phyloP scores from a whole-genome alignment of 73 alveolate genomes.

The Paramecium pentaurelia region DNA sequence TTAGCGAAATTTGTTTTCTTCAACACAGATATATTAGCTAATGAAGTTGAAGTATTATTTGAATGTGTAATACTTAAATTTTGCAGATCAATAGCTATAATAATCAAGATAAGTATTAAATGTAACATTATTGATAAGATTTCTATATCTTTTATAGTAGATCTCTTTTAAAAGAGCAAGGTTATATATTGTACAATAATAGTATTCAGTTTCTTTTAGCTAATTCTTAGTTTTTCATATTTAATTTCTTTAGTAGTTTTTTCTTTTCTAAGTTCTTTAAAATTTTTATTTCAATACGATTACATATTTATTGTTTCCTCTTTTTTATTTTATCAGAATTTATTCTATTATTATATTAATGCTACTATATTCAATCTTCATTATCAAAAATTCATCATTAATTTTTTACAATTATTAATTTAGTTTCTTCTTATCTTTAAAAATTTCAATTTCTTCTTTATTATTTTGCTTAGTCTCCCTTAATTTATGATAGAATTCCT shows the following conservation, averaged over 20 bases:
- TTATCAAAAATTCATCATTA: constrained; percentile 70
- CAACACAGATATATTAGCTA: constrained; percentile 28
- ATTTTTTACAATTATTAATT: no score
- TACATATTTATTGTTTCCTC: constrained; percentile 79
- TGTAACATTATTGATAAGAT: constrained; percentile 24
- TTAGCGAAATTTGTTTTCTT: constrained; percentile 51
- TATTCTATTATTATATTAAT: constrained; percentile 68
- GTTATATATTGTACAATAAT: not conserved
- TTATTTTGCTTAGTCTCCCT: constrained; percentile 41
- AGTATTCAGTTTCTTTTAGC: not conserved
- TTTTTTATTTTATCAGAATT: constrained; percentile 75
- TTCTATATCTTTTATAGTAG: constrained; percentile 14
- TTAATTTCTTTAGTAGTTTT: not conserved
- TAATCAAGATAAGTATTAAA: not conserved
- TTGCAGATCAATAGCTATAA: constrained; percentile 12
- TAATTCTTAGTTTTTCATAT: no score
- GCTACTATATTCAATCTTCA: constrained; percentile 80
- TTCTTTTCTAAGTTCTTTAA: constrained; percentile 71
- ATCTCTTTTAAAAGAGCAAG: no score
- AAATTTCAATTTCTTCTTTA: constrained; percentile 62
- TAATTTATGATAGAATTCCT: constrained; percentile 44
- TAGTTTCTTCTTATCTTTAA: not conserved
- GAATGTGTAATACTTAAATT: constrained; percentile 42
- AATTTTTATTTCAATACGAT: constrained; percentile 68
- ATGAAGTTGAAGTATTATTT: constrained; percentile 50